These are phyloP conservation scores for Pelargonium citronellum DNA, from an alignment of 441 rosid species.

Conservation along the genomic window DNA sequence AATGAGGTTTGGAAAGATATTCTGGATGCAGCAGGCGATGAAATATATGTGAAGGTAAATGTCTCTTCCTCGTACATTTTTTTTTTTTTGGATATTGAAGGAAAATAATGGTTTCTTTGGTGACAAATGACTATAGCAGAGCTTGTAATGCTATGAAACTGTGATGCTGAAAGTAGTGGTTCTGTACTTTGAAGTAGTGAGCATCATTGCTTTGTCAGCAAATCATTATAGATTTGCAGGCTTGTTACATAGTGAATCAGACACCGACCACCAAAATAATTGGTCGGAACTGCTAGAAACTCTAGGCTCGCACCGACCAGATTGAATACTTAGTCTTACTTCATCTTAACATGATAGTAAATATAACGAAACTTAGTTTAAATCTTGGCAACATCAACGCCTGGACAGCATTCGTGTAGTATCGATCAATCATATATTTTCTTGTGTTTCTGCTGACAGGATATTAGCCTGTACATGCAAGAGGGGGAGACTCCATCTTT, in stretches of 20 bases:
- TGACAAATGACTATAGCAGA: no score
- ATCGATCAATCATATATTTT: background rate
- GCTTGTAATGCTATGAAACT: no score
- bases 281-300: no score
- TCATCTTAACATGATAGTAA: background rate
- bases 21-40: constrained; percentile 92
- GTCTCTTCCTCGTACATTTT: background rate
- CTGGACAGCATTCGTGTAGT: background rate
- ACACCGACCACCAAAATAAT: background rate
- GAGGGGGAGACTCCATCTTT: constrained; percentile 85
- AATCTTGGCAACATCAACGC: background rate
- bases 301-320: no score
- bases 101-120: no score
- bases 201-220: no score
- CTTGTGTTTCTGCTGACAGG: constrained; percentile 37
- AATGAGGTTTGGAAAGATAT: constrained; percentile 96
- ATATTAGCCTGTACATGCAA: constrained; percentile 68
- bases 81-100: no score
- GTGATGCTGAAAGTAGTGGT: no score
- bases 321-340: background rate
- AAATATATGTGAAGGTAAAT: constrained; percentile 81
- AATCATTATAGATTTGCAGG: no score
- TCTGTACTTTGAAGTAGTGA: no score
- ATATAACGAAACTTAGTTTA: background rate
- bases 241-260: no score